phyloP scores from a whole-genome alignment of 331 rosid species.

The Rhamnella rubrinervis region DNA sequence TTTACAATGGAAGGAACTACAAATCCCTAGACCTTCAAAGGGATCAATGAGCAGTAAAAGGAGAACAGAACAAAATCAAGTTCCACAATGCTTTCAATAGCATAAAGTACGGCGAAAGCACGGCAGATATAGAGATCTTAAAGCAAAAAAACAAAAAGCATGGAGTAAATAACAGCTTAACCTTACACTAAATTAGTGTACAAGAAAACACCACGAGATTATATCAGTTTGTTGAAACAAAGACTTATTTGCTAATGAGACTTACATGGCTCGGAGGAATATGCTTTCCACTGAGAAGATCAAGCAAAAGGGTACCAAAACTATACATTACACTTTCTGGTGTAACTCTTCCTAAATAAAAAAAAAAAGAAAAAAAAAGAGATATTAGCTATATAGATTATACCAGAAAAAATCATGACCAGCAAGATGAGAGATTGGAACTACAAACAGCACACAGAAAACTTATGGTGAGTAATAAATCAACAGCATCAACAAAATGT shows the following conservation, averaged over 20 bases:
- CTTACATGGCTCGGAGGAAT: slow-evolving; percentile 99
- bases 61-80: no score
- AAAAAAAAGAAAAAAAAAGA: background rate
- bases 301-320: slow-evolving; percentile 93
- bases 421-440: background rate
- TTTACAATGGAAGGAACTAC: no score
- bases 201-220: background rate
- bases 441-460: background rate
- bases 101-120: background rate
- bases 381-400: background rate
- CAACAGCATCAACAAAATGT: no score
- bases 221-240: background rate
- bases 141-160: background rate
- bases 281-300: slow-evolving; percentile 95
- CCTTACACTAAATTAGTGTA: background rate
- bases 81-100: no score
- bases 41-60: no score
- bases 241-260: slow-evolving; percentile 24
- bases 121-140: background rate
- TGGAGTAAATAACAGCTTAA: background rate
- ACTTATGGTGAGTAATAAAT: background rate
- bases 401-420: background rate
- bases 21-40: no score
- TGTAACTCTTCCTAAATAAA: slow-evolving; percentile 72
- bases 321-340: slow-evolving; percentile 88